Evolutionary conservation across 495 filamentous ascomycete genomes (phyloP), one percentile per base, ranked within the genome.

Genomic region (Penicillium pancosmium): DNA sequence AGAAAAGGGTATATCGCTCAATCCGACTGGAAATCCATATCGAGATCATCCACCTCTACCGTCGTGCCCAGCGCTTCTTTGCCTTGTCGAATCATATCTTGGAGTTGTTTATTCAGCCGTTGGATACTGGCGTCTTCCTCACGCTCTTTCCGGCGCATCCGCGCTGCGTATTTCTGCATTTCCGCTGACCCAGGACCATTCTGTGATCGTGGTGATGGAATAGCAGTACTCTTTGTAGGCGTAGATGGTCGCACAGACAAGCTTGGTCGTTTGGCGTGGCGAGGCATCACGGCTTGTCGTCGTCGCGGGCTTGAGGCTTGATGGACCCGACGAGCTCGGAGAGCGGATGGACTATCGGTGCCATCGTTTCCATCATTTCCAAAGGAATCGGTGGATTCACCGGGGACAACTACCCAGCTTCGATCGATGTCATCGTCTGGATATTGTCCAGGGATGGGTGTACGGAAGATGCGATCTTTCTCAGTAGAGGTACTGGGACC

Each of bases 11-110:
- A 38, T 38, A 46, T n/a, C 12, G 1, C 18, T 48, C n/a, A 48
- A 19, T 48, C 46, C 4, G 46, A 48, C 46, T 48, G 46, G 46
- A 48, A 69, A 18, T 82, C 80, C 72, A 83, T 78, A 13, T 78
- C 76, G 51, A 67, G 41, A 44, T 86, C 83, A 57, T 88, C 84
- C 48, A 98, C 82, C 66, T 91, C 88, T 16, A 92, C 79, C 51
- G 79, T 92, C 34, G 91, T 89, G 11, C 90, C 91, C 19, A 97
- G 66, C 12, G 94, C 94, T 66, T 94, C 90, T 67, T 87, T 89
- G 0, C 92, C 94, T 70, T 97, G 87, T 8, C 86, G 73, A 44
- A 98, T 96, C 90, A 98, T 91, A 33, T 82, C 86, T 64, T 88
- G 84, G 25, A 97, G 73, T 64, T 87, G 86, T 38, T 84, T 79